Percentiles rank a stretch among this genome's conserved stretches.
phyloP scores from a whole-genome alignment of 2,329 filamentous ascomycete genomes.

The Nemania bipapillata region DNA sequence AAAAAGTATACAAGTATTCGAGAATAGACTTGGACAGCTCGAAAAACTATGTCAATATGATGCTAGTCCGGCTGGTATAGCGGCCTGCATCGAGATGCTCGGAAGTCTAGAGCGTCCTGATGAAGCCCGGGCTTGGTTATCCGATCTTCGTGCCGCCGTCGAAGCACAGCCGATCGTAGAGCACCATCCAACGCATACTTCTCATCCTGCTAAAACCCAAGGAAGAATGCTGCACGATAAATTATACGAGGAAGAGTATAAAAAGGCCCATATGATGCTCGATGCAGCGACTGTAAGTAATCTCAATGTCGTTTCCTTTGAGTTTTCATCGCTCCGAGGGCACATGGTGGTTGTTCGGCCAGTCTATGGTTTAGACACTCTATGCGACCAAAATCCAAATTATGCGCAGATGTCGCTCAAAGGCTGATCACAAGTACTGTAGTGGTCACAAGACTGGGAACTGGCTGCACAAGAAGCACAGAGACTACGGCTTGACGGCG shows the following conservation, averaged over 20 bases:
- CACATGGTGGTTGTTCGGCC: neutral
- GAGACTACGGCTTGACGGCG: slow-evolving; percentile 12
- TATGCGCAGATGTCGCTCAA: neutral
- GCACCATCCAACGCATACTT: neutral
- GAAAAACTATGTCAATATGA: slow-evolving; percentile 23
- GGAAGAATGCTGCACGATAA: slow-evolving; percentile 17
- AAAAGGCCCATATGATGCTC: slow-evolving; percentile 31
- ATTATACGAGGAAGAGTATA: slow-evolving; percentile 30
- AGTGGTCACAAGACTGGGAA: slow-evolving; percentile 29
- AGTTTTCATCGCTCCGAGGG: too few relatives aligned
- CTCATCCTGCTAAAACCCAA: neutral
- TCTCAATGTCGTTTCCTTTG: neutral
- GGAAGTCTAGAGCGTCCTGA: slow-evolving; percentile 28
- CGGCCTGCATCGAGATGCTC: slow-evolving; percentile 32
- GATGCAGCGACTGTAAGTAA: slow-evolving; percentile 29
- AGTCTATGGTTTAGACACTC: neutral
- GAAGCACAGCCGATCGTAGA: neutral
- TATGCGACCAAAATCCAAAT: neutral
- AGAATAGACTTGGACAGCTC: slow-evolving; percentile 20
- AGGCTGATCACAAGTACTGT: neutral
- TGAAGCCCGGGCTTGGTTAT: slow-evolving; percentile 26
- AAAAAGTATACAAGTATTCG: slow-evolving; percentile 19
- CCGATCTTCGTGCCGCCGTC: slow-evolving; percentile 20
- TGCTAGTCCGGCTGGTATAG: slow-evolving; percentile 15
- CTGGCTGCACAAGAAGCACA: slow-evolving; percentile 26